A percentile compares a stretch with the other conserved stretches of the same genome.
These are phyloP conservation scores for Lentinula detonsa DNA, from an alignment of 768 basidiomycete genomes.

Conservation along the genomic window DNA sequence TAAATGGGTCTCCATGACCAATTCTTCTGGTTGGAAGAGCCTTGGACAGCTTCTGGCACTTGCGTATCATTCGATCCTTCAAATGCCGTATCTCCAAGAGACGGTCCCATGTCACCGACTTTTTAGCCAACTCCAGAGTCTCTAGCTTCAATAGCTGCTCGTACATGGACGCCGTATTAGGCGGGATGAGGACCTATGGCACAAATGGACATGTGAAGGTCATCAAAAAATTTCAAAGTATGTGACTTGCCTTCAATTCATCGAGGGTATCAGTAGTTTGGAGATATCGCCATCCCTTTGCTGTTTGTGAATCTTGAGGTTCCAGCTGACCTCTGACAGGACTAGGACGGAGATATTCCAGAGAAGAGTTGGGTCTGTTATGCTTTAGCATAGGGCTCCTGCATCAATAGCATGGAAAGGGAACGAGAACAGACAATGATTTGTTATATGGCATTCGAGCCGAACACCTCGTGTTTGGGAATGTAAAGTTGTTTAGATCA, in stretches of 20 bases:
- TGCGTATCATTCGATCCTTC: constrained; percentile 80
- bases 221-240: background rate
- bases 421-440: background rate
- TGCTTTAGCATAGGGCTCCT: constrained; percentile 11
- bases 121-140: constrained; percentile 50
- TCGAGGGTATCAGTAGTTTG: constrained; percentile 74
- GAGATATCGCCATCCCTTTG: constrained; percentile 62
- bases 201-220: constrained; percentile 3
- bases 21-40: constrained; percentile 31
- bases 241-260: constrained; percentile 54
- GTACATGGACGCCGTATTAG: constrained; percentile 60
- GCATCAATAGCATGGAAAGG: constrained; percentile 11
- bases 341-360: constrained; percentile 55
- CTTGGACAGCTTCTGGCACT: constrained; percentile 61
- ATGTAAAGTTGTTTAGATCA: constrained; percentile 4
- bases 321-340: constrained; percentile 75
- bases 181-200: constrained; percentile 62
- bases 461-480: constrained; percentile 2
- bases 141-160: constrained; percentile 61
- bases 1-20: constrained; percentile 29
- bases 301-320: constrained; percentile 49
- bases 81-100: constrained; percentile 70
- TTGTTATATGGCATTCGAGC: constrained; percentile 1
- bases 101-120: constrained; percentile 56
- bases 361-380: constrained; percentile 16